Evolutionary conservation across 108 stramenopile species (phyloP).

Genomic region (Nitzschia sp.): DNA sequence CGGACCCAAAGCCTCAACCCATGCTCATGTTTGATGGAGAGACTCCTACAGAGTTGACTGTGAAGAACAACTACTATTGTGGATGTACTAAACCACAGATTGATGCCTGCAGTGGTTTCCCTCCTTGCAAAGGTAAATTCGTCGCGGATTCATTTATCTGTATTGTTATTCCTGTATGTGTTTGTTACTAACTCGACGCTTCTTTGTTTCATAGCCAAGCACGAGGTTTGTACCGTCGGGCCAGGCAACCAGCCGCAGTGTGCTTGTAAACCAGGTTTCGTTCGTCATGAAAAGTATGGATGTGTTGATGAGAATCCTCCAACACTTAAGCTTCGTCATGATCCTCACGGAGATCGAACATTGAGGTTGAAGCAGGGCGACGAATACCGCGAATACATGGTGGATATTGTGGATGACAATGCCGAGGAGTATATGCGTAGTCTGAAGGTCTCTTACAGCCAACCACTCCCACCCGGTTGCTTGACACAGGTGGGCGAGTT

Average conservation of each 20-base stretch:
- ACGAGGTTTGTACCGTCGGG: constrained; percentile 67
- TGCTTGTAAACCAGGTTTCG: constrained; percentile 77
- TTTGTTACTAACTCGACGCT: neutral
- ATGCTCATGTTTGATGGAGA: constrained; percentile 80
- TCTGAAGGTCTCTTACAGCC: constrained; percentile 81
- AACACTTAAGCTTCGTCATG: constrained; percentile 55
- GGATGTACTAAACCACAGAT: constrained; percentile 75
- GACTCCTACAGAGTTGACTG: constrained; percentile 73
- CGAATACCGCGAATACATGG: constrained; percentile 80
- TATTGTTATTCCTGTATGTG: neutral
- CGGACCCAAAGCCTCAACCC: constrained; percentile 49
- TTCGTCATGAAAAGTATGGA: constrained; percentile 60
- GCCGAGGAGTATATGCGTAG: constrained; percentile 82
- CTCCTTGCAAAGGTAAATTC: constrained; percentile 67
- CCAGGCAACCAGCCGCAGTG: constrained; percentile 60
- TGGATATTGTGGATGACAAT: constrained; percentile 86
- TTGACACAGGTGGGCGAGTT: constrained; percentile 79
- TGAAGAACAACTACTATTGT: constrained; percentile 71
- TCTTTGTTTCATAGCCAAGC: constrained; percentile 42
- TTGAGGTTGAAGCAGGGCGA: constrained; percentile 79
- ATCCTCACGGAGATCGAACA: constrained; percentile 44
- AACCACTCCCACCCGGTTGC: constrained; percentile 81
- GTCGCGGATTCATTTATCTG: neutral
- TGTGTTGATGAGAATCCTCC: constrained; percentile 89
- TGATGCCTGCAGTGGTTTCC: constrained; percentile 82